Evolutionary conservation across 2,329 filamentous ascomycete genomes (phyloP).

Genomic region (Claviceps sp.): DNA sequence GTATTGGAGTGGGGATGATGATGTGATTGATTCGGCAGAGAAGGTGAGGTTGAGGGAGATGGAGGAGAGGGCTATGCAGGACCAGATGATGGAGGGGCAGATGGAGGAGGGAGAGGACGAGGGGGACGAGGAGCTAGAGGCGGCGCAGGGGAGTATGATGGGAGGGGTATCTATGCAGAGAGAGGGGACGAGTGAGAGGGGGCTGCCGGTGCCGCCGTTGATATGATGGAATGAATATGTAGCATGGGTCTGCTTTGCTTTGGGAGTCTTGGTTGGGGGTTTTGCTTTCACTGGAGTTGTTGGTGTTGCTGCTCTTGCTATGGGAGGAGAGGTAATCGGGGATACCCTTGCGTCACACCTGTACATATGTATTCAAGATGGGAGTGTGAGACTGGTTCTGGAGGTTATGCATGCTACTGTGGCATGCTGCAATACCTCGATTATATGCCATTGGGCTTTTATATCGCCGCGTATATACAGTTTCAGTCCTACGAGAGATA

Average conservation of each 20-base stretch:
- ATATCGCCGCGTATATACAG: too few species aligned
- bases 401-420: not conserved
- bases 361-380: not conserved
- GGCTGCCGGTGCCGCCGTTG: constrained; percentile 18
- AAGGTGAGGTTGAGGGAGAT: constrained; percentile 41
- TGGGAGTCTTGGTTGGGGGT: not conserved
- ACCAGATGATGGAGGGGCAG: constrained; percentile 21
- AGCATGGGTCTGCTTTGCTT: not conserved
- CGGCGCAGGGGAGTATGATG: constrained; percentile 14
- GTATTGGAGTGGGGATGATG: constrained; percentile 53
- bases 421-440: not conserved
- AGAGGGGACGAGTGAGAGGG: constrained; percentile 18
- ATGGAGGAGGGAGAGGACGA: constrained; percentile 22
- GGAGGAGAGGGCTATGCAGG: constrained; percentile 30
- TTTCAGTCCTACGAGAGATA: too few species aligned
- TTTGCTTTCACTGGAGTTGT: not conserved
- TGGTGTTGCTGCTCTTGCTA: not conserved
- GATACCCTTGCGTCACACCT: not conserved
- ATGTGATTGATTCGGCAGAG: constrained; percentile 47
- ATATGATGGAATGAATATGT: not conserved
- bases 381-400: not conserved
- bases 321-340: not conserved
- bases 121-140: constrained; percentile 12
- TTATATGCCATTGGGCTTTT: too few species aligned
- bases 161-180: constrained; percentile 27